These are phyloP conservation scores for Phytophthora pseudosyringae DNA, from an alignment of 352 stramenopile genomes.

Conservation along the genomic window DNA sequence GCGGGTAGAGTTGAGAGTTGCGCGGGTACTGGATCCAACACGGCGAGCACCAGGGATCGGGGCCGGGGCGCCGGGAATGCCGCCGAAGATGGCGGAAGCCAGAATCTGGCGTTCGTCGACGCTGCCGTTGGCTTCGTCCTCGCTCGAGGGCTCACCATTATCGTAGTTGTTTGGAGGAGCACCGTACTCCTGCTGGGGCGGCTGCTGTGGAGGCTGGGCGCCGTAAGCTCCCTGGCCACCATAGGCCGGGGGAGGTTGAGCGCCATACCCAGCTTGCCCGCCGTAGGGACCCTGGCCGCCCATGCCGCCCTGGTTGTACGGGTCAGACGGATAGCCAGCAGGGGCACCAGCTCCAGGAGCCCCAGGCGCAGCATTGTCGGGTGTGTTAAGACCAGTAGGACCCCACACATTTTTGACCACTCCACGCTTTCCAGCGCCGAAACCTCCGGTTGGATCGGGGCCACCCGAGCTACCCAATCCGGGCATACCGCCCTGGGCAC, in stretches of 20 bases:
- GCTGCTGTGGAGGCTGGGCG: conserved; percentile 35
- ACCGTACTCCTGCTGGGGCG: conserved; percentile 54
- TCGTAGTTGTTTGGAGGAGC: conserved; percentile 45
- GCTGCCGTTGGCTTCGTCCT: conserved; percentile 38
- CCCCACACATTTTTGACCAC: conserved; percentile 89
- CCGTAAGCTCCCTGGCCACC: conserved; percentile 43
- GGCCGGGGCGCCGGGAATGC: conserved; percentile 84
- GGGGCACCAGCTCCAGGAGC: conserved; percentile 25
- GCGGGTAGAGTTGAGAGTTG: conserved; percentile 40
- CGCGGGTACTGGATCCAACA: conserved; percentile 28
- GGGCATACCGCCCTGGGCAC: conserved; percentile 36
- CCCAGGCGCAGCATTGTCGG: conserved; percentile 44
- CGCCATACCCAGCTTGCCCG: conserved; percentile 45
- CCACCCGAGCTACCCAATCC: conserved; percentile 37
- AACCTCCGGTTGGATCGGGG: conserved; percentile 48
- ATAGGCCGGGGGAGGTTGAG: conserved; percentile 40
- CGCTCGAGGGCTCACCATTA: conserved; percentile 54
- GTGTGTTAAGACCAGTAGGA: conserved; percentile 73
- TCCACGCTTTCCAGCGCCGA: conserved; percentile 50
- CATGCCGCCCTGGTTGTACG: conserved; percentile 40
- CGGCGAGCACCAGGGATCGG: conserved; percentile 54
- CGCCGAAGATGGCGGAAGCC: conserved; percentile 97
- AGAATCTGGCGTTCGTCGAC: conserved; percentile 87
- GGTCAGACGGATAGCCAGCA: conserved; percentile 47
- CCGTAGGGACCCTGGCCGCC: conserved; percentile 38